These are phyloP conservation scores for Thalassiosira livingstoniorum DNA, from an alignment of 352 stramenopile species.

Conservation along the genomic window DNA sequence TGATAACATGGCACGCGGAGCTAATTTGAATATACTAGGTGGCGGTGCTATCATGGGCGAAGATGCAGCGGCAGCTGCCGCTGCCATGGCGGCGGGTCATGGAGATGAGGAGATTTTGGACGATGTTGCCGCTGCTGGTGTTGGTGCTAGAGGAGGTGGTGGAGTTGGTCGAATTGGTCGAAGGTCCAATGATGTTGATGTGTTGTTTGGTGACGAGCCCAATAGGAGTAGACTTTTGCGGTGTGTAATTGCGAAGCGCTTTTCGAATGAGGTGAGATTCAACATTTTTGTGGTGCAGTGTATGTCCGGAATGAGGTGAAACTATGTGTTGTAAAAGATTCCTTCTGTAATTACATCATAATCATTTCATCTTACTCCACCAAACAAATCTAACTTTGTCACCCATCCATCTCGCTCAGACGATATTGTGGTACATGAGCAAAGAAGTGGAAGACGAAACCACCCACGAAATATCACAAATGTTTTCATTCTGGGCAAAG, in stretches of 20 bases:
- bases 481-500: constrained; percentile 73
- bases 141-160: constrained; percentile 16
- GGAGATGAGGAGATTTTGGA: no score
- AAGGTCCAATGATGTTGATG: no score
- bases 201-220: constrained; percentile 45
- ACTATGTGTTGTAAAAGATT: no score
- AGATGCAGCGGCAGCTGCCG: no score
- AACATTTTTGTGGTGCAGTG: no score
- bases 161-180: no score
- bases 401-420: constrained; percentile 34
- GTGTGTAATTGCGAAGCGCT: constrained; percentile 78
- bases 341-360: no score
- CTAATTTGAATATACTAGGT: constrained; percentile 13
- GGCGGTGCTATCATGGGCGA: constrained; percentile 17
- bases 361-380: no score
- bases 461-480: constrained; percentile 53
- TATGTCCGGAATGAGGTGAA: no score
- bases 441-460: constrained; percentile 72
- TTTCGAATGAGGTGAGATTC: constrained; percentile 71
- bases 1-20: no score
- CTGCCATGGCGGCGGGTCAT: no score
- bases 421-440: constrained; percentile 80
- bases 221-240: constrained; percentile 56
- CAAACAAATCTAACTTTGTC: not conserved
- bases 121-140: constrained; percentile 19